Evolutionary conservation across 306 rosid species (phyloP).

Genomic region (Senna siamea): DNA sequence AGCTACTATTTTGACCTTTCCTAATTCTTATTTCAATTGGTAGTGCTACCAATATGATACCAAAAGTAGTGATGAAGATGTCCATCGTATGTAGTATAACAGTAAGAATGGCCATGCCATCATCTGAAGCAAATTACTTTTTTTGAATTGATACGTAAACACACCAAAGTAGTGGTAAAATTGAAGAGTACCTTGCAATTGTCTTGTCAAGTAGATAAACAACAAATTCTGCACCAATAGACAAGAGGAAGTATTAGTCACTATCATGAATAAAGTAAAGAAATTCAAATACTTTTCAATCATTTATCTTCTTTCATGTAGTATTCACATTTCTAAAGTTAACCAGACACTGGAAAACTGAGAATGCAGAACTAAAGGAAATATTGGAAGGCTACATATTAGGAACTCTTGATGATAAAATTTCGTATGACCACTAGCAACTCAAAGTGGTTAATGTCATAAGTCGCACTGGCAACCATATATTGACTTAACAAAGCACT

Average conservation of each 20-base stretch:
- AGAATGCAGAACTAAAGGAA: constrained; percentile 9
- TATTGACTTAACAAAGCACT: too few relatives aligned
- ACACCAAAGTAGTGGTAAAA: constrained; percentile 31
- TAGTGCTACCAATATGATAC: too few relatives aligned
- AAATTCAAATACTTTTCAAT: constrained; percentile 23
- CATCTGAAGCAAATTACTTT: neutral
- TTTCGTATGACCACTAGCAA: neutral
- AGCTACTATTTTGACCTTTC: too few relatives aligned
- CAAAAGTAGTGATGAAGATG: constrained; percentile 8
- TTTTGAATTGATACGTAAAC: neutral
- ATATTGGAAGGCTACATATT: neutral
- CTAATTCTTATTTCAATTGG: too few relatives aligned
- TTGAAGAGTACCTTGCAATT: constrained; percentile 70
- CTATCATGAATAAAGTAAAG: constrained; percentile 9
- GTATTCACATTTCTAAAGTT: too few relatives aligned
- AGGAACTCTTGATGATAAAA: neutral
- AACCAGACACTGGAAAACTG: neutral
- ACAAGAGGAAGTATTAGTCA: constrained; percentile 26
- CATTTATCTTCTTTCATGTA: constrained; percentile 8
- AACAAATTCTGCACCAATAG: constrained; percentile 69
- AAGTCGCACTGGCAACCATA: neutral
- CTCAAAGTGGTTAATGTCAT: neutral
- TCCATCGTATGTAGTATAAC: neutral
- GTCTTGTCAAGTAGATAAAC: constrained; percentile 78
- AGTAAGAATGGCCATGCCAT: constrained; percentile 18